Percentiles rank a stretch among this genome's conserved stretches.
These are phyloP conservation scores for Ceratobasidium sp. DNA, from an alignment of 1,284 basidiomycete genomes.

Conservation along the genomic window DNA sequence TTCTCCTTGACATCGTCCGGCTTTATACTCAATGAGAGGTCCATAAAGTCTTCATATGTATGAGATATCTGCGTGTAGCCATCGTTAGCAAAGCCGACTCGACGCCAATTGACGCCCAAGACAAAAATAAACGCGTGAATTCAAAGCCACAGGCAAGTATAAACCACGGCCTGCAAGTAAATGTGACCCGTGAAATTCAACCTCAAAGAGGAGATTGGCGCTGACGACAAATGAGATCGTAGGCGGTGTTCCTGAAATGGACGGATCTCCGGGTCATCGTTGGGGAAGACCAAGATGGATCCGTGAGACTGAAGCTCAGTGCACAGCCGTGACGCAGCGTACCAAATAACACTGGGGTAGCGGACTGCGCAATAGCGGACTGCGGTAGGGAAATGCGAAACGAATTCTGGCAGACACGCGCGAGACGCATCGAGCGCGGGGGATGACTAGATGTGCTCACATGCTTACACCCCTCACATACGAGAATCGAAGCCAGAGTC, in stretches of 20 bases:
- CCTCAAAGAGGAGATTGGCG: no score
- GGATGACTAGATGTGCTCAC: constrained; percentile 48
- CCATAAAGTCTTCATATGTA: constrained; percentile 91
- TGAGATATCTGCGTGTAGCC: constrained; percentile 69
- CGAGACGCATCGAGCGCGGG: no score
- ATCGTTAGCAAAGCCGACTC: not conserved
- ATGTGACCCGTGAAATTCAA: no score
- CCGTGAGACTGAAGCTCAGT: not conserved
- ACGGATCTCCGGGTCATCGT: not conserved
- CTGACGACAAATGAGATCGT: constrained; percentile 4
- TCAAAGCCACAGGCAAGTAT: not conserved
- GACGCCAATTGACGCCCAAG: no score
- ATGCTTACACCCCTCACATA: constrained; percentile 89
- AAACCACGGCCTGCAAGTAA: no score
- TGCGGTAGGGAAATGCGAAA: no score
- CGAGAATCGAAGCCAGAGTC: constrained; percentile 82
- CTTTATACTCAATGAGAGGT: constrained; percentile 85
- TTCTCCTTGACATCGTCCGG: constrained; percentile 73
- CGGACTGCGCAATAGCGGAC: no score
- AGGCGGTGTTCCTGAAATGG: constrained; percentile 5
- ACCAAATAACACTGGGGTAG: no score
- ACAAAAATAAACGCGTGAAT: no score
- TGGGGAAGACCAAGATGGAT: not conserved
- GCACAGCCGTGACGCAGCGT: no score
- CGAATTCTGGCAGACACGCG: no score